These are phyloP conservation scores for Ceratobasidium theobromae DNA, from an alignment of 1,284 basidiomycete genomes.

Conservation along the genomic window DNA sequence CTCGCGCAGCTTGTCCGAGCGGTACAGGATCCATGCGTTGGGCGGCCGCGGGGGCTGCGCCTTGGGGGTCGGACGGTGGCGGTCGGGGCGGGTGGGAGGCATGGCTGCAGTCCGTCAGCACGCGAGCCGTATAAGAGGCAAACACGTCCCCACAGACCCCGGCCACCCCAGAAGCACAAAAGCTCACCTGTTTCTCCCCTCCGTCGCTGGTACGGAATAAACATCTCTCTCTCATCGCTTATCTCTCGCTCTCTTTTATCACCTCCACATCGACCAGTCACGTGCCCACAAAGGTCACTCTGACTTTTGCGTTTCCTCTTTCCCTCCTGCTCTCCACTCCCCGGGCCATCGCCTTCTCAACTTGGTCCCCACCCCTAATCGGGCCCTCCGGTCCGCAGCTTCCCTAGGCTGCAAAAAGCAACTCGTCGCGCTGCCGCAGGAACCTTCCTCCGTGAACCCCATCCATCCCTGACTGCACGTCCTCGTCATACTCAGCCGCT, in stretches of 20 bases:
- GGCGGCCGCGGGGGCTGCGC: constrained; percentile 61
- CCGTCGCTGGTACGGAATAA: constrained; percentile 27
- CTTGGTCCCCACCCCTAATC: background rate
- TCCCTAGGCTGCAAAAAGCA: constrained; percentile 10
- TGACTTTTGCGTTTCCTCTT: no score
- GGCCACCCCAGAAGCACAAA: background rate
- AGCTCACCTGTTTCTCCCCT: constrained; percentile 9
- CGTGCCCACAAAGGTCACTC: no score
- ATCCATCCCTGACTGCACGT: constrained; percentile 16
- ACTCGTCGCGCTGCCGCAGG: background rate
- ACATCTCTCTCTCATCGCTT: background rate
- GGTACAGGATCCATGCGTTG: constrained; percentile 93
- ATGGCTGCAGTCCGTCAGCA: constrained; percentile 1
- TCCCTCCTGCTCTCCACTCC: background rate
- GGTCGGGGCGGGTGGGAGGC: constrained; percentile 29
- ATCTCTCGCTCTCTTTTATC: background rate
- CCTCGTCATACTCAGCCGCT: background rate
- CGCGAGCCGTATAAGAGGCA: background rate
- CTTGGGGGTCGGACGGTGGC: background rate
- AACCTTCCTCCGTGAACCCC: constrained; percentile 26
- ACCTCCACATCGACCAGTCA: no score
- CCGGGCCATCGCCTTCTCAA: constrained; percentile 15
- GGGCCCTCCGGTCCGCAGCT: constrained; percentile 16
- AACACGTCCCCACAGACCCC: constrained; percentile 26
- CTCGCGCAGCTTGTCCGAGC: constrained; percentile 61